Evolutionary conservation across 1,139 yeast species (phyloP).

Genomic region (Candida dubliniensis): DNA sequence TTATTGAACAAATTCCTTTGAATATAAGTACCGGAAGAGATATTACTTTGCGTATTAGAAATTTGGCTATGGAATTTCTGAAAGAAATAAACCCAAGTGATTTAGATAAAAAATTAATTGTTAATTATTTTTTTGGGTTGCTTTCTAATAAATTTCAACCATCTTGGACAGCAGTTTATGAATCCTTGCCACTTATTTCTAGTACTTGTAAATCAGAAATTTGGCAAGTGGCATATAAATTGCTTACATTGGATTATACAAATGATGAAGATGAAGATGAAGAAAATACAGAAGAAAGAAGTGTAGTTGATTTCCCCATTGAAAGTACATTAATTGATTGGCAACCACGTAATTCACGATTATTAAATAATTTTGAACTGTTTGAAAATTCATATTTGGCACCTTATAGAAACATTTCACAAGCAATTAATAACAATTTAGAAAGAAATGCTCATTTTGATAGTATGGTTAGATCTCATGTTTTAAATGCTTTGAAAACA

Average conservation of each 20-base stretch:
- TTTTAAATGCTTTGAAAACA: conserved; percentile 12
- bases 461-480: conserved; percentile 18
- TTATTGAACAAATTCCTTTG: conserved; percentile 74
- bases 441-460: conserved; percentile 21
- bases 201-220: conserved; percentile 45
- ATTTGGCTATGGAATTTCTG: conserved; percentile 51
- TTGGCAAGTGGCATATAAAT: conserved; percentile 55
- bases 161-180: conserved; percentile 74
- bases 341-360: conserved; percentile 33
- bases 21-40: conserved; percentile 74
- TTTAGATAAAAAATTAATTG: conserved; percentile 42
- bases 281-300: too few relatives aligned
- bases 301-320: conserved; percentile 12
- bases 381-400: conserved; percentile 22
- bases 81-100: conserved; percentile 33
- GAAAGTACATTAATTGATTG: conserved; percentile 25
- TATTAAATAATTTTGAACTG: conserved; percentile 26
- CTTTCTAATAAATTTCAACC: conserved; percentile 81
- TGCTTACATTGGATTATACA: conserved; percentile 36
- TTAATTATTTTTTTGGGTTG: conserved; percentile 69
- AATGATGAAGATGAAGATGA: conserved; percentile 19
- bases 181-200: conserved; percentile 51
- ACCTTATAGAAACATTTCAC: conserved; percentile 22
- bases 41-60: conserved; percentile 66
- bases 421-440: conserved; percentile 30